Conservation (phyloP, 2,329 filamentous ascomycete species). For the Penicillium crustosum region DNA sequence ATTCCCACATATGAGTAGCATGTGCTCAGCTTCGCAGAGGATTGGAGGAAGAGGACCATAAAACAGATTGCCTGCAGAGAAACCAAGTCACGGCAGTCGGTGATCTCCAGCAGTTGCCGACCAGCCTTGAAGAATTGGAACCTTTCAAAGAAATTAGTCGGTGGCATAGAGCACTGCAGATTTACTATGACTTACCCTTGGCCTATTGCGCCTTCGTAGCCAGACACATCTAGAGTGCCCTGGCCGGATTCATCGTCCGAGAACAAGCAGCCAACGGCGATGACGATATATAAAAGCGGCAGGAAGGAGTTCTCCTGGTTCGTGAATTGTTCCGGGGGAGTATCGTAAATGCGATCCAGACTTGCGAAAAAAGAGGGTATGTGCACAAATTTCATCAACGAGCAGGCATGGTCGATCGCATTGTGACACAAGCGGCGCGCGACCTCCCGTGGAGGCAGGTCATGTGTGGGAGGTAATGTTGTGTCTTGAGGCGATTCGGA, state of each 20-base stretch:
- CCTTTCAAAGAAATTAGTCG: constrained; percentile 43
- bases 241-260: constrained; percentile 53
- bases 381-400: constrained; percentile 72
- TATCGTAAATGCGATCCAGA: constrained; percentile 75
- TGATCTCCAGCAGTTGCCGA: constrained; percentile 61
- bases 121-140: constrained; percentile 73
- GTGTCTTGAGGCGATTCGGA: constrained; percentile 64
- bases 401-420: constrained; percentile 62
- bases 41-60: constrained; percentile 78
- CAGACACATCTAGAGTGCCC: constrained; percentile 47
- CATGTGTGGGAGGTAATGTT: constrained; percentile 55
- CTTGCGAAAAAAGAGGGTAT: constrained; percentile 75
- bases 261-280: constrained; percentile 74
- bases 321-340: constrained; percentile 60
- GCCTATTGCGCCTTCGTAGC: constrained; percentile 52
- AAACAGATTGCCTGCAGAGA: constrained; percentile 75
- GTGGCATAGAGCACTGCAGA: neutral
- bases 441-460: constrained; percentile 66
- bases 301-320: constrained; percentile 67
- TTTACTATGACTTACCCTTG: constrained; percentile 51
- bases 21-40: constrained; percentile 73
- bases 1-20: constrained; percentile 81
- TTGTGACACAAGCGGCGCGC: constrained; percentile 59
- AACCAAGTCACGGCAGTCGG: constrained; percentile 68
- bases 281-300: constrained; percentile 68